Base-by-base conservation (phyloP, 2,329 filamentous ascomycete genomes). In the Didymella exigua region DNA sequence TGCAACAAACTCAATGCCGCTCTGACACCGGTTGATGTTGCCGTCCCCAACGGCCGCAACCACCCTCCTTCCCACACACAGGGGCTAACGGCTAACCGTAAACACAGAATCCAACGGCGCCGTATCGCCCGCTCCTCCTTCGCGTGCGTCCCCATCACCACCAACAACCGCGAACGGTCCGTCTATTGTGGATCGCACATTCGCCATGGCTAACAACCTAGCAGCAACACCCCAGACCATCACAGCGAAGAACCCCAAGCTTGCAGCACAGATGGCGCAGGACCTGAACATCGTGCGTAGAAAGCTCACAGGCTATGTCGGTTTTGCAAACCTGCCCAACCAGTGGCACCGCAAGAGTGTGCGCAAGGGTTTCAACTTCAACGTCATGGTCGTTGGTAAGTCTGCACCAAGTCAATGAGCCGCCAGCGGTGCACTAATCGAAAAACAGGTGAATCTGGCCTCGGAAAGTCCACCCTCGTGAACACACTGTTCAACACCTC, bases 331-430 rank as follows among this genome's bases (percentile, higher is more conserved):
- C 78, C 81, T 99, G 75, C 95, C 95, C 63, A 99, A 99, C 82
- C 95, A 99, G 81, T 99, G 95, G 95, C 95, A 99, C 84, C 93
- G 95, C 79, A 99, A 99, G 89, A 97, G 93, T 86, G 95, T 99
- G 73, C 91, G 95, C 76, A 99, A 99, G 81, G 95, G 95, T 60
- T 99, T 99, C 86, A 99, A 98, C 86, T 99, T 99, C 85, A 99
- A 99, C 77, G 95, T 99, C 68, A 99, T 99, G 95, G 95, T 99
- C 79, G 95, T 99, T 80, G 95, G 95, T 98, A 84, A 75, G 93
- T 88, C 30, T 51, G 34, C 49, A 47, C 43, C 24, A 18, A n/a
- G 14, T 14, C 27, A 18, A 13, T 2, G 11, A 29, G 13, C 24
- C 41, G 31, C 30, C 29, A 33, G n/a, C 27, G 27, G 18, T n/a